Conservation (phyloP, 176 grass and related monocot genomes). For the Chloris gayana region DNA sequence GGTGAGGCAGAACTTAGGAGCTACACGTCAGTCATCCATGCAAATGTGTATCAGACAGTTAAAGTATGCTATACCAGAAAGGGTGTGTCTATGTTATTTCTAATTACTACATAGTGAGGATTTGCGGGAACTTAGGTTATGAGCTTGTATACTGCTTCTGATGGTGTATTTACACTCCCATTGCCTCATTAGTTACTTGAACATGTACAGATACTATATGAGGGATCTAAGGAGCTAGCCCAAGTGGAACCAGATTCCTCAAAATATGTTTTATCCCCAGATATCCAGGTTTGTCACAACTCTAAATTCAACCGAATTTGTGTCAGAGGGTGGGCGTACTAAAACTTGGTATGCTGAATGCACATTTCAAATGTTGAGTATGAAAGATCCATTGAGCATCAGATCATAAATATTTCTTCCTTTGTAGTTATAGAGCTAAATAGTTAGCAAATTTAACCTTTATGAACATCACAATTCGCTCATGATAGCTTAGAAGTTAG, state of each 20-base stretch:
- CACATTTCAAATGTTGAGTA: background rate
- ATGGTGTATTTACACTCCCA: conserved; percentile 24
- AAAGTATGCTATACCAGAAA: conserved; percentile 90
- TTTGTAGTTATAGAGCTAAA: conserved; percentile 12
- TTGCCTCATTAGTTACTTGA: conserved; percentile 25
- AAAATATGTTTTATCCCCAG: conserved; percentile 69
- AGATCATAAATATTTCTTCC: background rate
- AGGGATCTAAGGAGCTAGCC: conserved; percentile 89
- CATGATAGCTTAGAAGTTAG: background rate
- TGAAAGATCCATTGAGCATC: background rate
- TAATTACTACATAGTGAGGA: conserved; percentile 37
- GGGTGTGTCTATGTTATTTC: conserved; percentile 70
- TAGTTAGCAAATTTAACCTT: conserved; percentile 7
- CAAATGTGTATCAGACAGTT: conserved; percentile 98
- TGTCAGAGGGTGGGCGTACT: background rate
- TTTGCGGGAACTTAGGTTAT: conserved; percentile 28
- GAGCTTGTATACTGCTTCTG: conserved; percentile 17
- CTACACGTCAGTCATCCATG: conserved; percentile 93
- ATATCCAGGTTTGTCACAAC: conserved; percentile 63
- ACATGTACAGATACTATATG: conserved; percentile 76
- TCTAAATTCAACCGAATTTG: conserved; percentile 1
- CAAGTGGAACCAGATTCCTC: conserved; percentile 71
- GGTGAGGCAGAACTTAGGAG: conserved; percentile 81
- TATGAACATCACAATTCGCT: background rate
- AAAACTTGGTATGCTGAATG: background rate